Evolutionary conservation across 1,284 basidiomycete genomes (phyloP).

Genomic region (Malassezia vespertilionis): DNA sequence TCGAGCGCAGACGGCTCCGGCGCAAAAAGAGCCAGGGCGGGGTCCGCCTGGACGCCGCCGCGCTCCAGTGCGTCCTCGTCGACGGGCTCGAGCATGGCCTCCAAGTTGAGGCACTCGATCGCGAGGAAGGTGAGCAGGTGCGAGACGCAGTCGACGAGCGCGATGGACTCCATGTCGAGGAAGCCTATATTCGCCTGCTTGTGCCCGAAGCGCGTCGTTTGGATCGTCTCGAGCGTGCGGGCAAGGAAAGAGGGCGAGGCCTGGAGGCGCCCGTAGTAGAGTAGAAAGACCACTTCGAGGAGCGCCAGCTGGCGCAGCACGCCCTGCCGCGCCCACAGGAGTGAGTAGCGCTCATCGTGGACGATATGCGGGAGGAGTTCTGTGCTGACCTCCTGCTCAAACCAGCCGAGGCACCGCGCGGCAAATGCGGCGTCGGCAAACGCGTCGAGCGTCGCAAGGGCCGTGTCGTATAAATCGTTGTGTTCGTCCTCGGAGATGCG

Average conservation of each 20-base stretch:
- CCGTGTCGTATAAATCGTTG: conserved; percentile 55
- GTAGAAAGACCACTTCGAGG: conserved; percentile 72
- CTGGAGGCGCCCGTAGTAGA: conserved; percentile 65
- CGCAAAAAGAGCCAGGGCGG: conserved; percentile 11
- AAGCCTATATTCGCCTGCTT: conserved; percentile 57
- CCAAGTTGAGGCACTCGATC: conserved; percentile 68
- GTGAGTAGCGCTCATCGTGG: conserved; percentile 56
- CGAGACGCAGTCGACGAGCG: conserved; percentile 59
- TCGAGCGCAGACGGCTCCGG: conserved; percentile 21
- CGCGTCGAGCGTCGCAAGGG: conserved; percentile 54
- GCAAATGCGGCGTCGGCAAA: conserved; percentile 59
- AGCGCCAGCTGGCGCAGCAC: conserved; percentile 65
- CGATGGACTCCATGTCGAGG: conserved; percentile 60
- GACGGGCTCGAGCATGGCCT: conserved; percentile 57
- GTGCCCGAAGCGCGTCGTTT: conserved; percentile 59
- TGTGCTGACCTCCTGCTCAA: conserved; percentile 50
- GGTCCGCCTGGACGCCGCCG: conserved; percentile 6
- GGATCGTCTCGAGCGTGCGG: conserved; percentile 58
- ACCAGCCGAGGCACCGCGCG: conserved; percentile 54
- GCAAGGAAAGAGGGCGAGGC: conserved; percentile 58
- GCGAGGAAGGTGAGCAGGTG: conserved; percentile 66
- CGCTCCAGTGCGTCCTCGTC: conserved; percentile 15
- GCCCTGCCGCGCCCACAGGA: conserved; percentile 68
- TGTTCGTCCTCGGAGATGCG: conserved; percentile 56
- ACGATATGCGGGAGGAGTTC: conserved; percentile 53